Evolutionary conservation across 495 filamentous ascomycete species (phyloP).

Genomic region (Friedmanniomyces simplex): DNA sequence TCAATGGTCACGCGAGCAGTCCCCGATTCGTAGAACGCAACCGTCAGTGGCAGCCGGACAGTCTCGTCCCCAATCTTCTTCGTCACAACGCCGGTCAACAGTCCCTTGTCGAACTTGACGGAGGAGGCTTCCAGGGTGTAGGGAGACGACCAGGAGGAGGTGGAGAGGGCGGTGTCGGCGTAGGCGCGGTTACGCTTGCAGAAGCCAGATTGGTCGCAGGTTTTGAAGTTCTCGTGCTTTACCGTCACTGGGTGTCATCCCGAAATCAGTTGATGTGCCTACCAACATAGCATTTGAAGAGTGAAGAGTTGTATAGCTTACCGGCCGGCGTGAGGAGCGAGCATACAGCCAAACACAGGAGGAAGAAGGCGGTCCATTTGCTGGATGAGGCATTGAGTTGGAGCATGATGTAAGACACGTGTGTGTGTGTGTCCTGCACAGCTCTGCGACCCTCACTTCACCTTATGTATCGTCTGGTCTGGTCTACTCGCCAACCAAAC

Average conservation of each 20-base stretch:
- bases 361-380: constrained; percentile 9
- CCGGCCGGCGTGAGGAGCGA: constrained; percentile 28
- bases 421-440: neutral
- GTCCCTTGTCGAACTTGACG: constrained; percentile 65
- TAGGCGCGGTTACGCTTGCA: constrained; percentile 87
- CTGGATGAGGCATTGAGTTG: constrained; percentile 5
- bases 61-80: constrained; percentile 60
- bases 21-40: constrained; percentile 83
- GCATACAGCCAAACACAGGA: constrained; percentile 5
- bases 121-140: constrained; percentile 66
- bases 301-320: constrained; percentile 18
- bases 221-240: constrained; percentile 95
- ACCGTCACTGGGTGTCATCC: constrained; percentile 53
- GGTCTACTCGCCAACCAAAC: neutral
- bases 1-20: constrained; percentile 78
- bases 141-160: constrained; percentile 64
- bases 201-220: constrained; percentile 87
- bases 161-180: constrained; percentile 63
- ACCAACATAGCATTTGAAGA: too few species aligned
- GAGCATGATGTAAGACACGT: neutral
- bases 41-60: constrained; percentile 67
- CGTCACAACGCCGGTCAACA: constrained; percentile 64
- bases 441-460: constrained; percentile 1
- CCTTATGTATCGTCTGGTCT: too few species aligned
- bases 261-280: too few species aligned